Conservation (phyloP, 805 yeast genomes). For the Candida stauntonica region DNA sequence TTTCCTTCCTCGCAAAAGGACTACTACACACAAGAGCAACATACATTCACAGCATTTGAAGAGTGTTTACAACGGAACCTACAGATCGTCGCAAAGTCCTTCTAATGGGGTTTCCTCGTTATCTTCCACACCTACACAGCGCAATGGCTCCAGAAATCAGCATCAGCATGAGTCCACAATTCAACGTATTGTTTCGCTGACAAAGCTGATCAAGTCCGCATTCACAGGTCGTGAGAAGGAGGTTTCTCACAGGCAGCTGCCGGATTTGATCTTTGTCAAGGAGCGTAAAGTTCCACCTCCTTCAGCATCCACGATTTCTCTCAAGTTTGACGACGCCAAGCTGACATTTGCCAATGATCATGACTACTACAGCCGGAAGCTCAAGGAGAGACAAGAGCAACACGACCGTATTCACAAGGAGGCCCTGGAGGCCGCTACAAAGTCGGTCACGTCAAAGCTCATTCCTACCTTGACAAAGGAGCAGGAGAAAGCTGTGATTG, state of each 20-base stretch:
- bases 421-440: slow-evolving; percentile 29
- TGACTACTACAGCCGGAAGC: slow-evolving; percentile 39
- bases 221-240: slow-evolving; percentile 4
- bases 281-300: slow-evolving; percentile 21
- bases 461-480: slow-evolving; percentile 25
- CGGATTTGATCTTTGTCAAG: slow-evolving; percentile 17
- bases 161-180: slow-evolving; percentile 2
- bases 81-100: slow-evolving; percentile 30
- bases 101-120: too few species aligned
- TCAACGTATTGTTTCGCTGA: slow-evolving; percentile 10
- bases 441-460: slow-evolving; percentile 18
- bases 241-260: slow-evolving; percentile 2
- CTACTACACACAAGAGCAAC: slow-evolving; percentile 1
- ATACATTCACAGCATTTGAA: slow-evolving; percentile 26
- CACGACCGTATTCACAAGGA: slow-evolving; percentile 34
- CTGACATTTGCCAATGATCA: slow-evolving; percentile 33
- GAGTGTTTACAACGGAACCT: slow-evolving; percentile 32
- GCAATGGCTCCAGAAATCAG: neutral
- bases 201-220: slow-evolving; percentile 1
- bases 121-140: slow-evolving; percentile 10
- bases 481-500: slow-evolving; percentile 24
- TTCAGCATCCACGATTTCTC: slow-evolving; percentile 15
- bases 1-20: slow-evolving; percentile 17
- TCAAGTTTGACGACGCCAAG: slow-evolving; percentile 27
- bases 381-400: slow-evolving; percentile 37